These are phyloP conservation scores for Tillandsia fasciculata DNA, from an alignment of 176 grass and related monocot species.

Conservation along the genomic window DNA sequence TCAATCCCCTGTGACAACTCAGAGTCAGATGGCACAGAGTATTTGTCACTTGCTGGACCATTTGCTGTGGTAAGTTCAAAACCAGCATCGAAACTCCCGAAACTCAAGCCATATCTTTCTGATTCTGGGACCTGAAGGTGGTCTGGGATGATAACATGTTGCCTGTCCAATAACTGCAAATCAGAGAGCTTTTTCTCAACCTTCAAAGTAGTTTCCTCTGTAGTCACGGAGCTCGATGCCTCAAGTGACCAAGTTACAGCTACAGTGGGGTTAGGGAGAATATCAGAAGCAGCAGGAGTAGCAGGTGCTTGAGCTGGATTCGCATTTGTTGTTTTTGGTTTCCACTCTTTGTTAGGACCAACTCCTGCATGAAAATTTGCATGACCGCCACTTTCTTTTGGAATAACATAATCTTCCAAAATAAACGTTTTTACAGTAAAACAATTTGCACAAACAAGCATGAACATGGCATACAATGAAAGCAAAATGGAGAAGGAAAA, in stretches of 20 bases:
- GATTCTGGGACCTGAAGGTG: conserved; percentile 83
- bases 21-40: conserved; percentile 22
- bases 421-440: conserved; percentile 4
- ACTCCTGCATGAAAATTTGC: conserved; percentile 23
- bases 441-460: neutral
- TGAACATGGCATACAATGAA: neutral
- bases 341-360: conserved; percentile 86
- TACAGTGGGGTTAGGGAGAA: conserved; percentile 27
- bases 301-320: conserved; percentile 33
- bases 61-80: conserved; percentile 35
- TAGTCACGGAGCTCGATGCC: conserved; percentile 21
- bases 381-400: neutral
- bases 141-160: conserved; percentile 82
- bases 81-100: conserved; percentile 69
- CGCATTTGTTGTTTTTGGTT: conserved; percentile 59
- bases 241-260: conserved; percentile 29
- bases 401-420: conserved; percentile 1
- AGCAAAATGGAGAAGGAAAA: neutral
- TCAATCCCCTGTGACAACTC: conserved; percentile 30
- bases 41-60: conserved; percentile 33
- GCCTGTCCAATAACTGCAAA: conserved; percentile 41
- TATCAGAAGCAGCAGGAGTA: conserved; percentile 18
- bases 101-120: conserved; percentile 71
- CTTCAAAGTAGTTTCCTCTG: conserved; percentile 21
- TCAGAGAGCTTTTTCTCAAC: conserved; percentile 39